These are phyloP conservation scores for Aspergillus sp. DNA, from an alignment of 2,329 filamentous ascomycete species.

Conservation along the genomic window DNA sequence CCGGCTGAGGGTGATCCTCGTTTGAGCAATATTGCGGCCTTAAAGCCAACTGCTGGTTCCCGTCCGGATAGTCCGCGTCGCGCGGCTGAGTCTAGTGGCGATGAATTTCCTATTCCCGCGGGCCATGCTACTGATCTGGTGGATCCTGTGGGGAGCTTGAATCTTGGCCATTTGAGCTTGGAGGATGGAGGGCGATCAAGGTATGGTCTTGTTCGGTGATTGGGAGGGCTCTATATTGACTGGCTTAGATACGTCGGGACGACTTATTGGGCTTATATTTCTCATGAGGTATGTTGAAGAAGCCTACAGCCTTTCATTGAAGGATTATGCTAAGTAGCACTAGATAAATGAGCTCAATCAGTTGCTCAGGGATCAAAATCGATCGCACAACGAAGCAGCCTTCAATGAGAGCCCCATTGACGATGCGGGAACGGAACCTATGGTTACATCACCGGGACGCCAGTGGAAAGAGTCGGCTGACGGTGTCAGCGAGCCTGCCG, in stretches of 20 bases:
- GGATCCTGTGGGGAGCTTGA: constrained; percentile 44
- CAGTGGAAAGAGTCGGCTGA: constrained; percentile 26
- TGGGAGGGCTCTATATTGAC: not conserved
- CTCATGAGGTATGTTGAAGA: constrained; percentile 38
- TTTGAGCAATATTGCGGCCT: constrained; percentile 16
- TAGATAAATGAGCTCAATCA: constrained; percentile 49
- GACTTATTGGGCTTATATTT: constrained; percentile 50
- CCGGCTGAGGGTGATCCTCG: constrained; percentile 22
- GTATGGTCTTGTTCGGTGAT: constrained; percentile 32
- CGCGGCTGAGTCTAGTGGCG: constrained; percentile 35
- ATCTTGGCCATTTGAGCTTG: constrained; percentile 46
- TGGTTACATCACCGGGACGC: constrained; percentile 14
- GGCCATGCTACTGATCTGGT: constrained; percentile 45
- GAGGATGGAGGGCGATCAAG: constrained; percentile 46
- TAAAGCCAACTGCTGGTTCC: constrained; percentile 21
- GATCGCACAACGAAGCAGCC: constrained; percentile 32
- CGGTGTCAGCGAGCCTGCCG: constrained; percentile 12
- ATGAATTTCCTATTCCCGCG: constrained; percentile 47
- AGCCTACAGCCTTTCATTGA: not conserved
- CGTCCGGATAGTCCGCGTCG: constrained; percentile 37
- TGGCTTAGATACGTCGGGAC: constrained; percentile 46
- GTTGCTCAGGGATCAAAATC: constrained; percentile 44
- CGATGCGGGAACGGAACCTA: constrained; percentile 23
- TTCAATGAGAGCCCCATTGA: constrained; percentile 26
- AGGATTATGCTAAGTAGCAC: constrained; percentile 13